Base-by-base conservation (phyloP, 352 stramenopile genomes). In the Pythium rishiriense region DNA sequence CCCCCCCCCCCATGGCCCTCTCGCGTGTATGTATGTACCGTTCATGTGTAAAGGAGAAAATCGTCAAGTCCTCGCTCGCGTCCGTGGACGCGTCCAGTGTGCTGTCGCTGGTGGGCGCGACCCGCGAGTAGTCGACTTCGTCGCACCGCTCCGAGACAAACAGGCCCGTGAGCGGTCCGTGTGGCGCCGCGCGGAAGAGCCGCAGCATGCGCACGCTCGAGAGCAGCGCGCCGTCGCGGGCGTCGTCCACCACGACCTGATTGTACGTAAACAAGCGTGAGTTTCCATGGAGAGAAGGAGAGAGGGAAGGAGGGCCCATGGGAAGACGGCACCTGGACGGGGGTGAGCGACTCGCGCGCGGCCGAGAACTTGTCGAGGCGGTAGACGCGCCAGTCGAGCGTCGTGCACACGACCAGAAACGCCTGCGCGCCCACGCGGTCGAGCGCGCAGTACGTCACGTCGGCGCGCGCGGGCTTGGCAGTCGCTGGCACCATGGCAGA, bases 251-350 rank as follows among this genome's bases (percentile, higher is more conserved):
- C 3, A 70, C 46, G 29, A 91, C 62, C 83, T 91, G 62, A 25
- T n/a, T 29, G 67, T 53, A 24, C 9, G 19, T 22, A 53, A 52
- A 54, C 24, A 9, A 2, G 49, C 19, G 28, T 51, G 33, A 45
- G 15, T 15, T 33, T 29, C 24, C 19, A 46, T n/a, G n/a, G n/a
- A n/a, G n/a, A n/a, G n/a, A n/a, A n/a, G n/a, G n/a, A n/a, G n/a
- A n/a, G n/a, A n/a, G n/a, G n/a, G n/a, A n/a, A n/a, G n/a, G n/a
- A n/a, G n/a, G n/a, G n/a, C n/a, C n/a, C n/a, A n/a, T n/a, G n/a
- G n/a, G n/a, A n/a, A n/a, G n/a, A n/a, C n/a, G n/a, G n/a, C 93
- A 21, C 77, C 99, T 65, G 79, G 73, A 47, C 88, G 97, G 69
- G 81, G 98, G 78, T 66, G 24, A 77, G 74, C 63, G 73, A 77